Evolutionary conservation across 192 early-diverging fungal genomes (phyloP).

Genomic region (Rhizophagus prolifer): DNA sequence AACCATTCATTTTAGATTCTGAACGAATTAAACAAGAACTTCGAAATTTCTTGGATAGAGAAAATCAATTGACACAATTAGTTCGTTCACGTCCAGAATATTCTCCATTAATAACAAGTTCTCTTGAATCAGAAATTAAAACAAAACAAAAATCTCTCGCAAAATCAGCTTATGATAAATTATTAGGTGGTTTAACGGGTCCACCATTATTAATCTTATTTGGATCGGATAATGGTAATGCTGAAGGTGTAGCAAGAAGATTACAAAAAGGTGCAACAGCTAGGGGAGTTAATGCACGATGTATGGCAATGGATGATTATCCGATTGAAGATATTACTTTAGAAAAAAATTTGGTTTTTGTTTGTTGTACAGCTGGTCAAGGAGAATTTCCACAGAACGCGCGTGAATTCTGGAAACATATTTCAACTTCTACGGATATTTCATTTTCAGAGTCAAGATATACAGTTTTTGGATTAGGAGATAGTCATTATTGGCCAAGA

Average conservation of each 20-base stretch:
- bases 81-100: slow-evolving; percentile 65
- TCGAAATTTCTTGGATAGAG: slow-evolving; percentile 78
- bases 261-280: slow-evolving; percentile 79
- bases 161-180: slow-evolving; percentile 63
- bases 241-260: slow-evolving; percentile 78
- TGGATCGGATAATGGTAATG: slow-evolving; percentile 91
- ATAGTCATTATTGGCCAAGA: slow-evolving; percentile 95
- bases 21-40: slow-evolving; percentile 78
- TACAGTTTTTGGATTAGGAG: slow-evolving; percentile 89
- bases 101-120: slow-evolving; percentile 49
- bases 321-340: slow-evolving; percentile 75
- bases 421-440: slow-evolving; percentile 61
- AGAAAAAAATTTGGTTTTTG: slow-evolving; percentile 77
- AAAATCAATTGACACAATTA: slow-evolving; percentile 81
- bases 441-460: slow-evolving; percentile 67
- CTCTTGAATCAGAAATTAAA: slow-evolving; percentile 66
- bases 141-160: slow-evolving; percentile 64
- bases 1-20: slow-evolving; percentile 72
- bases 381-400: slow-evolving; percentile 93
- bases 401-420: slow-evolving; percentile 84
- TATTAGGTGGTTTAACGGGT: slow-evolving; percentile 73
- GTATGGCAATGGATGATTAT: slow-evolving; percentile 82
- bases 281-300: slow-evolving; percentile 76
- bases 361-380: slow-evolving; percentile 89
- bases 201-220: slow-evolving; percentile 84